Base-by-base conservation (phyloP, 2,329 filamentous ascomycete species). In the Magnaporthales sp. region DNA sequence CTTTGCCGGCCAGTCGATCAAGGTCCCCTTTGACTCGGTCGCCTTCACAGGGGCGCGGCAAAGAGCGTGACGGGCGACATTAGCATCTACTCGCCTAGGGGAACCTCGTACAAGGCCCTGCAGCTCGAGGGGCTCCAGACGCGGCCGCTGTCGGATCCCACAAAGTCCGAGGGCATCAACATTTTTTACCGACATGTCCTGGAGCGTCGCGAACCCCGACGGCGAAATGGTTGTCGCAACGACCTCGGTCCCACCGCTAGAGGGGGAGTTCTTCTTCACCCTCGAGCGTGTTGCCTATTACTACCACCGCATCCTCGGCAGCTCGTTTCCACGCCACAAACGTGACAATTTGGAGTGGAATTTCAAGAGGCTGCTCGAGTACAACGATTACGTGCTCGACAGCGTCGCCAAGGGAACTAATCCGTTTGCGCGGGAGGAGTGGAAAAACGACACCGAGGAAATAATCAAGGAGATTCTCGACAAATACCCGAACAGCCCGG, bases 401-500 rank as follows among this genome's bases (percentile, higher is more conserved):
- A 7, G 54, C 7, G 46, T 65, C 51, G 64, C 27, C 64, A 58
- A 8, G 7, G 64, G 29, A 2, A n/a, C 4, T 1, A 24, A 60
- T 15, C 19, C 27, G 6, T 26, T 38, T 19, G 60, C 60, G 27
- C 60, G 30, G n/a, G 60, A 1, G 29, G 60, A 30, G 60, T 62
- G 60, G 60, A 32, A 13, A 13, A 62, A 62, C 29, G 60, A 62
- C 13, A 22, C 29, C n/a, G 3, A 30, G 29, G 60, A 62, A 10
- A 32, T 10, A 9, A 32, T 62, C 60, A 22, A 4, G 3, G 60
- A 62, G 27, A 58, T 58, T 9, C 8, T 58, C 1, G 54, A 58
- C 54, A 58, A 6, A 13, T 58, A 58, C 54, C 54, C 54, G n/a
- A 10, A 62, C 60, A n/a, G 60, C 60, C 10, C 30, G 6, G 69